Evolutionary conservation across 1,284 basidiomycete genomes (phyloP).

Genomic region (Ganoderma resinaceum): DNA sequence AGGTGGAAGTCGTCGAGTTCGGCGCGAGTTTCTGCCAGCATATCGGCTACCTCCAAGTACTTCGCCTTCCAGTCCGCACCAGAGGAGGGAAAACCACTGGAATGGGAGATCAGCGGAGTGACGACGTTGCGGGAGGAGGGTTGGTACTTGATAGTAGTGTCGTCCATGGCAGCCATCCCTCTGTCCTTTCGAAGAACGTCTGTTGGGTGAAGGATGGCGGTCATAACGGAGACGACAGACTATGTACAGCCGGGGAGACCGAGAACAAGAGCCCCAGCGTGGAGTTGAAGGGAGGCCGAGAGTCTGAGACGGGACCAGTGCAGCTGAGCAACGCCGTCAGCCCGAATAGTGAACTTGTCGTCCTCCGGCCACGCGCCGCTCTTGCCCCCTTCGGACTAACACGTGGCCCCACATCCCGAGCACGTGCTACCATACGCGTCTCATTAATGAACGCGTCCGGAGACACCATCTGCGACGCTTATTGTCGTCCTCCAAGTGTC

Average conservation of each 20-base stretch:
- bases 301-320: conserved; percentile 22
- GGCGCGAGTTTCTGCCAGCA: conserved; percentile 83
- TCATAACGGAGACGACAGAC: conserved; percentile 51
- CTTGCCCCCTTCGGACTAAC: conserved; percentile 23
- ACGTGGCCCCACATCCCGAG: conserved; percentile 20
- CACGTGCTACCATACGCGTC: conserved; percentile 21
- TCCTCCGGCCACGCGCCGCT: conserved; percentile 32
- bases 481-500: not conserved
- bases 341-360: conserved; percentile 36
- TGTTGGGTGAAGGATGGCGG: conserved; percentile 66
- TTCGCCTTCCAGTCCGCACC: conserved; percentile 80
- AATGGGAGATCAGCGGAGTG: conserved; percentile 19
- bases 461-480: not conserved
- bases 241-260: conserved; percentile 38
- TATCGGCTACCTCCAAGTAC: conserved; percentile 86
- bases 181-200: conserved; percentile 65
- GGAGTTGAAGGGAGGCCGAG: conserved; percentile 22
- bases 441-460: not conserved
- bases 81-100: conserved; percentile 57
- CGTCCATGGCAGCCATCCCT: conserved; percentile 64
- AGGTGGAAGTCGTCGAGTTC: conserved; percentile 93
- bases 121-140: conserved; percentile 12
- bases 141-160: conserved; percentile 64
- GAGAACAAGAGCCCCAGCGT: conserved; percentile 32
- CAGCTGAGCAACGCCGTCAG: conserved; percentile 35